Base-by-base conservation (phyloP, 1,139 yeast species). In the Taphrina wiesneri region DNA sequence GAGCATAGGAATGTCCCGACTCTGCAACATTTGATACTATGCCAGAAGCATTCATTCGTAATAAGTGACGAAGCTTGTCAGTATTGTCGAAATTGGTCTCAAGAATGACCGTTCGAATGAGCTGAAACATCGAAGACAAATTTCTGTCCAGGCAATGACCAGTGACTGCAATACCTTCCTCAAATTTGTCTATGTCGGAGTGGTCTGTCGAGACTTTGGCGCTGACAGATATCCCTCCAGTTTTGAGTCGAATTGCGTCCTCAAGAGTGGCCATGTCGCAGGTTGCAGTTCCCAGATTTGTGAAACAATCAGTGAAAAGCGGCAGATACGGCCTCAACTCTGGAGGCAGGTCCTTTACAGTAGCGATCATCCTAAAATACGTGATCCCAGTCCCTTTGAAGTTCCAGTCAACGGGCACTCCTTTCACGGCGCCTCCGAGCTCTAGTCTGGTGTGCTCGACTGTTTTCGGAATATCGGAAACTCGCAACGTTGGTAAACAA, bases 21-120 rank as follows among this genome's bases (percentile, higher is more conserved):
- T 92, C 96, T 5, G 97, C 93, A 63, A 91, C 79, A 72, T 89
- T 90, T 72, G 90, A 92, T 52, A 92, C 88, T 0, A 90, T 88
- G 28, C 71, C 73, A 32, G 71, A 62, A 1, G 71, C 70, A 74
- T 87, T 77, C 63, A 86, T 83, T 72, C 87, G 88, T 54, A 95
- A 84, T 70, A 93, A 79, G 0, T 90, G 85, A 69, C 84, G 80
- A 68, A 93, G 79, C 73, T 92, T 93, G 63, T 86, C 87, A 65
- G 85, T 79, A 60, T 88, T 88, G 23, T 79, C 79, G 72, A 90
- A 87, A 70, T 86, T 84, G 0, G 97, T 90, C 56, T 85, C 82
- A n/a, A 80, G 74, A 62, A 93, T 77, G 45, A 93, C 77, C 70
- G 89, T 88, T 46, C 77, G 74, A 86, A 93, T 86, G 68, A 92